Evolutionary conservation across 1,284 basidiomycete genomes (phyloP), one percentile per base, ranked within the genome.

Genomic region (Albatrellus sp.): DNA sequence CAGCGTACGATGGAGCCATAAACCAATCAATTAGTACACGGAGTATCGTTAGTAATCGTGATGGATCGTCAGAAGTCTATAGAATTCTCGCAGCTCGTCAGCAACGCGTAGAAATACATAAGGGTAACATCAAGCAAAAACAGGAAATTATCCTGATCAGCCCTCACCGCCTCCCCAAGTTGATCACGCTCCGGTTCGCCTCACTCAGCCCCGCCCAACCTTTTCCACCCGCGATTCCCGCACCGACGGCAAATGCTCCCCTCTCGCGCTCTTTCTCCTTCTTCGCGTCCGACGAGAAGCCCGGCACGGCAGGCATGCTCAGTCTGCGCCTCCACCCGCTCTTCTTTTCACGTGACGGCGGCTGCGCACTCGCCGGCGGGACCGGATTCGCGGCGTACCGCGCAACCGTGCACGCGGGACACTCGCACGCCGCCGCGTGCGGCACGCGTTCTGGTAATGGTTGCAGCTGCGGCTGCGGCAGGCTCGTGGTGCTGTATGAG

Each of bases 301-400:
- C 65, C 19, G 75, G 70, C 20, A 77, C 70, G 1, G 72, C 73
- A 1, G 83, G 82, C 80, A 86, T 83, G 53, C 83, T 87, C 47
- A 87, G 57, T 45, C 83, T 65, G 33, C 80, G 64, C 50, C 86
- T 82, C 83, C 84, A 87, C 0, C 79, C 72, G 52, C 73, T 80
- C 8, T 75, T 69, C 51, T 79, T 81, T 52, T 77, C 73, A 19
- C 66, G 60, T 37, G 64, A 65, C 2, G 64, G 65, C 11, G 69
- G 67, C 16, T 67, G 67, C 13, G 40, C 12, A 5, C 24, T 1
- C 7, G 24, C 30, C 13, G n/a, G 14, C 65, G 56, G 50, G 64
- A 65, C 40, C 55, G 59, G 13, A 61, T 60, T 2, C 64, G 61
- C 1, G 61, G 57, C 13, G 57, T 51, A 16, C 48, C 46, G 46